phyloP scores from a whole-genome alignment of 2,329 filamentous ascomycete species.

The Colletotrichum sublineola region DNA sequence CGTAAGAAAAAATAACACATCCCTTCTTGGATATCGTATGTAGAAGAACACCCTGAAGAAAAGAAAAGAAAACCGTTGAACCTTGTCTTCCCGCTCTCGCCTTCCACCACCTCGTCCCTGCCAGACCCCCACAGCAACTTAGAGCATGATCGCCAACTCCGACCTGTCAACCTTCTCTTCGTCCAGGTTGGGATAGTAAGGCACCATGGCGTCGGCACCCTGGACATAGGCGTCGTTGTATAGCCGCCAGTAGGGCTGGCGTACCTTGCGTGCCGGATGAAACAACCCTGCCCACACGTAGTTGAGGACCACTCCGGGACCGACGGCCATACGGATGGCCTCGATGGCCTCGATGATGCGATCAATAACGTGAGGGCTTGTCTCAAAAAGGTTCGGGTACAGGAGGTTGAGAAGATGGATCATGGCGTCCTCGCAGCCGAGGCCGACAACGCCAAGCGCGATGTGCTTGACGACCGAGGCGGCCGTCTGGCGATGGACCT shows the following conservation, averaged over 20 bases:
- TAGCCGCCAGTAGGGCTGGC: slow-evolving; percentile 93
- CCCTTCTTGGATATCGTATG: slow-evolving; percentile 18
- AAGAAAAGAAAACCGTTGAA: slow-evolving; percentile 1
- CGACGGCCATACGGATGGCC: slow-evolving; percentile 92
- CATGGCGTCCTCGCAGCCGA: slow-evolving; percentile 99
- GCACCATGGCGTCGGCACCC: slow-evolving; percentile 92
- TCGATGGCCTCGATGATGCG: slow-evolving; percentile 98
- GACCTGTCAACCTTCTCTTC: slow-evolving; percentile 83
- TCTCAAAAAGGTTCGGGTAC: slow-evolving; percentile 98
- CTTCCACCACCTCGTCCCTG: neutral
- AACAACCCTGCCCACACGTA: slow-evolving; percentile 98
- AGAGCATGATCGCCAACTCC: slow-evolving; percentile 88
- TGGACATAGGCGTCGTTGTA: slow-evolving; percentile 99
- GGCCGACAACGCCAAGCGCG: slow-evolving; percentile 94
- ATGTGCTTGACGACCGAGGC: slow-evolving; percentile 98
- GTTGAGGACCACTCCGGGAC: slow-evolving; percentile 93
- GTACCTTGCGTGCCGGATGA: slow-evolving; percentile 95
- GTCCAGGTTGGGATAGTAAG: slow-evolving; percentile 90
- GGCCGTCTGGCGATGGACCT: slow-evolving; percentile 97
- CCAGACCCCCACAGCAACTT: slow-evolving; percentile 46
- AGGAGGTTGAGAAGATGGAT: slow-evolving; percentile 95
- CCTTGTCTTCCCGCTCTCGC: slow-evolving; percentile 9
- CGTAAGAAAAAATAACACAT: slow-evolving; percentile 10
- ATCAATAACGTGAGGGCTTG: slow-evolving; percentile 97
- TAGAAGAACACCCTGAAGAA: slow-evolving; percentile 4